Conservation (phyloP, 2,329 filamentous ascomycete species). For the Claviceps capensis region DNA sequence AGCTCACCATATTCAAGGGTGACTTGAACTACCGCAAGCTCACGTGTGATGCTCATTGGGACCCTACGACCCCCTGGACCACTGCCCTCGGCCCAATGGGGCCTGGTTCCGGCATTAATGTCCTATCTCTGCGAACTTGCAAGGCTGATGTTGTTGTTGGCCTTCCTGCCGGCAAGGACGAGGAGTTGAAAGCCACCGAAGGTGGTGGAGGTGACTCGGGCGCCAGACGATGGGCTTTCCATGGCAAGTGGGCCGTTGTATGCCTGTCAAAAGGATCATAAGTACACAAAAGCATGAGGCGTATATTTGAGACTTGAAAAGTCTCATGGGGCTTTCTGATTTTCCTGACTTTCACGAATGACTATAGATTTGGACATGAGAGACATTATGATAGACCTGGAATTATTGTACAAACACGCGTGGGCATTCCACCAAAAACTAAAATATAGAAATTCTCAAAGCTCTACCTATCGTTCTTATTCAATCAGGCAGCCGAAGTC, state of each 20-base stretch:
- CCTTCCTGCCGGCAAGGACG: constrained; percentile 68
- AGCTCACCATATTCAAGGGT: constrained; percentile 92
- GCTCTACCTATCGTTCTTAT: background rate
- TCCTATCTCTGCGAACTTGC: constrained; percentile 80
- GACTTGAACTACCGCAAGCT: constrained; percentile 95
- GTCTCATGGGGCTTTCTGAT: background rate
- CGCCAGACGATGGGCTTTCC: constrained; percentile 83
- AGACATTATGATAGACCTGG: constrained; percentile 1
- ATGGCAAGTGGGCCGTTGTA: constrained; percentile 92
- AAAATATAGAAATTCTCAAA: background rate
- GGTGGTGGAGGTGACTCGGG: constrained; percentile 57
- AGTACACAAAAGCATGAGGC: background rate
- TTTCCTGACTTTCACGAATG: constrained; percentile 1
- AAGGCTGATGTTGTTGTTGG: constrained; percentile 95
- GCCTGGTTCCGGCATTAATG: constrained; percentile 65
- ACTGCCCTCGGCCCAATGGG: constrained; percentile 79
- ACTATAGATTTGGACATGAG: constrained; percentile 3
- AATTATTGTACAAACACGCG: background rate
- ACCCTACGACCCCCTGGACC: constrained; percentile 73
- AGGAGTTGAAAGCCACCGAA: constrained; percentile 55
- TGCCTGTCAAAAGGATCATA: constrained; percentile 28
- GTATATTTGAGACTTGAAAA: background rate
- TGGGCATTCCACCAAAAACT: background rate
- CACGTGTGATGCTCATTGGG: constrained; percentile 70
- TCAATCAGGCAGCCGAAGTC: background rate